A percentile compares a stretch with the other conserved stretches of the same genome.
Evolutionary conservation across 2,329 filamentous ascomycete species (phyloP).

Genomic region (Huntiella decipiens): DNA sequence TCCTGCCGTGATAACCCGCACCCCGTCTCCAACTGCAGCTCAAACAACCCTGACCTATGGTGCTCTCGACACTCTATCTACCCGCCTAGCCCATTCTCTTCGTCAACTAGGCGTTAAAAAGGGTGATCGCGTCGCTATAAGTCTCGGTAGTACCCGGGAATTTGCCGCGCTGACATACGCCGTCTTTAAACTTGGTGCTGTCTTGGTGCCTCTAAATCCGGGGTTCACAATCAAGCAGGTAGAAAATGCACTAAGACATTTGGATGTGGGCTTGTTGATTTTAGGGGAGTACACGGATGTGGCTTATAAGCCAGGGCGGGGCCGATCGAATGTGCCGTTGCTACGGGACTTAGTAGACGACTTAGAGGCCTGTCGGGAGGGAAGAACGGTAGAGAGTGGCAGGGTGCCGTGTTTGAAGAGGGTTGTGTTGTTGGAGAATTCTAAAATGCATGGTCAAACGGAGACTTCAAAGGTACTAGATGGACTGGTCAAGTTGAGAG

Average conservation of each 20-base stretch:
- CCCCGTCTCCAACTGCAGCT: constrained; percentile 21
- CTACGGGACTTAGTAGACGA: constrained; percentile 27
- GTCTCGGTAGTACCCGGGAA: constrained; percentile 68
- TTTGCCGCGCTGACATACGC: constrained; percentile 77
- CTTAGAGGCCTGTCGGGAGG: constrained; percentile 15
- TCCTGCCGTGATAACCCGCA: constrained; percentile 34
- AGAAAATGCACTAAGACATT: constrained; percentile 55
- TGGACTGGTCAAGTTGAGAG: constrained; percentile 26
- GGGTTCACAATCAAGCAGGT: constrained; percentile 71
- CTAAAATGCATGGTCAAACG: constrained; percentile 22
- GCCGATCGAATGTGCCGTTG: constrained; percentile 32
- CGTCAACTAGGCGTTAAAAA: constrained; percentile 53
- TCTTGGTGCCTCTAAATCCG: constrained; percentile 85
- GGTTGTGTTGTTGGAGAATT: constrained; percentile 67
- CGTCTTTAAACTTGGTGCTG: constrained; percentile 80
- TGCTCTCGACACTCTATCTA: constrained; percentile 56
- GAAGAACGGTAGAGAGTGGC: constrained; percentile 15
- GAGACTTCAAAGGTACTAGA: constrained; percentile 13
- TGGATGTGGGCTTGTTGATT: constrained; percentile 54
- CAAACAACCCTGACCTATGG: constrained; percentile 54
- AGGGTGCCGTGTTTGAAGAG: constrained; percentile 48
- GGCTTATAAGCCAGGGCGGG: constrained; percentile 39
- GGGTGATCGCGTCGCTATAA: constrained; percentile 71
- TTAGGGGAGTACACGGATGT: constrained; percentile 79
- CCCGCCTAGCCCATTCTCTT: constrained; percentile 54